Evolutionary conservation across 116 monocot species (phyloP).

Genomic region (Trichopus zeylanicus): DNA sequence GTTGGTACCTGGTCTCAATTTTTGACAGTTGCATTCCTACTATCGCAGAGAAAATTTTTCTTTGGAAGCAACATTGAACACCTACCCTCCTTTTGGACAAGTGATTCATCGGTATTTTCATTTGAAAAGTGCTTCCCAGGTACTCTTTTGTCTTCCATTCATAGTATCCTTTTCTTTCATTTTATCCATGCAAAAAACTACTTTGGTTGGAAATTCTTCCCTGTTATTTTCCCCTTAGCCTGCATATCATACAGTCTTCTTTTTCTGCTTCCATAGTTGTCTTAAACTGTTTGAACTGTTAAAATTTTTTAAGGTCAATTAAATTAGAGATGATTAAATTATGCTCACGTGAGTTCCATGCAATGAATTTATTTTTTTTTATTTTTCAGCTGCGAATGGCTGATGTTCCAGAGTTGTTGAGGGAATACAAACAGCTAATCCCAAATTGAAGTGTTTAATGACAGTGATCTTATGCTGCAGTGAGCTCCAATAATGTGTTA

Average conservation of each 20-base stretch:
- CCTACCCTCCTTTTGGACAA: slow-evolving; percentile 4
- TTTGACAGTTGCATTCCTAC: not conserved
- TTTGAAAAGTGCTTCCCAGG: slow-evolving; percentile 48
- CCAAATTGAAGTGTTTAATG: slow-evolving; percentile 11
- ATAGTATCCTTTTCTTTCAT: no score
- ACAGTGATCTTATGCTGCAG: not conserved
- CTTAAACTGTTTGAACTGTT: not conserved
- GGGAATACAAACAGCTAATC: slow-evolving; percentile 57
- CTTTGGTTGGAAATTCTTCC: no score
- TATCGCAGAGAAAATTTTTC: not conserved
- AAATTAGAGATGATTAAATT: no score
- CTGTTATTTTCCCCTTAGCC: no score
- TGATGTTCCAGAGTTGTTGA: slow-evolving; percentile 55
- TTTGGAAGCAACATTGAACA: not conserved
- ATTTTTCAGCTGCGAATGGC: slow-evolving; percentile 64
- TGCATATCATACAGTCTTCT: not conserved
- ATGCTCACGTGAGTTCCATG: no score
- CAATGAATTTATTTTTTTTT: slow-evolving; percentile 2
- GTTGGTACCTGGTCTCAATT: not conserved
- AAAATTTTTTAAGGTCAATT: no score
- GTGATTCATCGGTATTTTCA: slow-evolving; percentile 50
- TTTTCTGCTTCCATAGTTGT: not conserved
- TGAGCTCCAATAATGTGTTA: no score
- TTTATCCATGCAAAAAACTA: no score
- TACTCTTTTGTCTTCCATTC: not conserved